phyloP scores from a whole-genome alignment of 148 eudicot species.

The Rhododendron ferrugineum region DNA sequence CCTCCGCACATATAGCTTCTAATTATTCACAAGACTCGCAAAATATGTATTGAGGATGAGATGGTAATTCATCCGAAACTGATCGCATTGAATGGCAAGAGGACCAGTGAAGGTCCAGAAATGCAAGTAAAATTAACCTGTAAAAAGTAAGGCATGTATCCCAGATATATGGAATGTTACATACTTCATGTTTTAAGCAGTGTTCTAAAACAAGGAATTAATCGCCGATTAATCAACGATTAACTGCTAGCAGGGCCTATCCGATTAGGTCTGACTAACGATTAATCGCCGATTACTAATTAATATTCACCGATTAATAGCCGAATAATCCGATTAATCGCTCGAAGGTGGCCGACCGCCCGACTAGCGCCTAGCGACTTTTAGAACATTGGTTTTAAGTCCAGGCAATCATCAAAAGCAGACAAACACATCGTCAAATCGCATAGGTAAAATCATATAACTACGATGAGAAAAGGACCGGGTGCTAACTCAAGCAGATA shows the following conservation, averaged over 20 bases:
- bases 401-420: neutral
- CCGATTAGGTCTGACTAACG: no score
- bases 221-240: no score
- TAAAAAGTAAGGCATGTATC: neutral
- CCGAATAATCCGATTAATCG: no score
- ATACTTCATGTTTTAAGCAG: neutral
- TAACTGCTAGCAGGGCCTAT: no score
- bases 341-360: no score
- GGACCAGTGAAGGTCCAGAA: neutral
- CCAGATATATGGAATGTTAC: neutral
- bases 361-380: no score
- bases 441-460: neutral
- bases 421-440: neutral
- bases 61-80: neutral
- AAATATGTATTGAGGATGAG: neutral
- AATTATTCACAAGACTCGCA: neutral
- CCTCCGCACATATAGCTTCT: neutral
- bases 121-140: neutral
- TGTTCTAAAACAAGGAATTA: no score
- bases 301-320: no score
- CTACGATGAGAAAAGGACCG: neutral
- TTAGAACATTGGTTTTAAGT: no score
- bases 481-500: neutral
- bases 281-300: no score
- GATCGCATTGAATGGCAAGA: neutral